Conservation (phyloP, 2,329 filamentous ascomycete genomes). For the Claviceps sp. region DNA sequence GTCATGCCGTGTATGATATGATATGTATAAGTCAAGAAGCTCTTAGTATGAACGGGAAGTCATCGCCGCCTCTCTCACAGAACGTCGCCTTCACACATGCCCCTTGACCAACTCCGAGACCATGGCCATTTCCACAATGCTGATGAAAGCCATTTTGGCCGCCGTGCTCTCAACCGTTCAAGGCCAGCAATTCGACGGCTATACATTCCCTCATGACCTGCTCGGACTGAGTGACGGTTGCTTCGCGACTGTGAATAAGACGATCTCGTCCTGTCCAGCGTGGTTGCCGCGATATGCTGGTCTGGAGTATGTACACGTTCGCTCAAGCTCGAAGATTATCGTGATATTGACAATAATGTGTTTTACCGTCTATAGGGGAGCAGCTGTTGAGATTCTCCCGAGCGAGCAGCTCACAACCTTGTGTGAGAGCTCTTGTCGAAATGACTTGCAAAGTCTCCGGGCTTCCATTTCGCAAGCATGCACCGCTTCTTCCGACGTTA, state of each 20-base stretch:
- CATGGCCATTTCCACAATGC: neutral
- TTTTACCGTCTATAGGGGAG: neutral
- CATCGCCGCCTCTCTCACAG: neutral
- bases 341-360: neutral
- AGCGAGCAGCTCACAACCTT: neutral
- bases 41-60: neutral
- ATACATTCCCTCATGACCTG: neutral
- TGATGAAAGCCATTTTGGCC: neutral
- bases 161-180: neutral
- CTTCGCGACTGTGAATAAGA: neutral
- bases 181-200: neutral
- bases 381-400: neutral
- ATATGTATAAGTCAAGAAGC: neutral
- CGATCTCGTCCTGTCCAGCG: neutral
- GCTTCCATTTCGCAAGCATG: neutral
- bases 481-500: neutral
- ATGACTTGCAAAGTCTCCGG: neutral
- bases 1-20: neutral
- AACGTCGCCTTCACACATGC: neutral
- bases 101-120: neutral
- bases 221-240: neutral
- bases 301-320: neutral
- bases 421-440: constrained; percentile 1
- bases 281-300: neutral
- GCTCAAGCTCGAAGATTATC: too few species aligned